These are phyloP conservation scores for Leucosporidium scottii DNA, from an alignment of 768 basidiomycete genomes.

Conservation along the genomic window DNA sequence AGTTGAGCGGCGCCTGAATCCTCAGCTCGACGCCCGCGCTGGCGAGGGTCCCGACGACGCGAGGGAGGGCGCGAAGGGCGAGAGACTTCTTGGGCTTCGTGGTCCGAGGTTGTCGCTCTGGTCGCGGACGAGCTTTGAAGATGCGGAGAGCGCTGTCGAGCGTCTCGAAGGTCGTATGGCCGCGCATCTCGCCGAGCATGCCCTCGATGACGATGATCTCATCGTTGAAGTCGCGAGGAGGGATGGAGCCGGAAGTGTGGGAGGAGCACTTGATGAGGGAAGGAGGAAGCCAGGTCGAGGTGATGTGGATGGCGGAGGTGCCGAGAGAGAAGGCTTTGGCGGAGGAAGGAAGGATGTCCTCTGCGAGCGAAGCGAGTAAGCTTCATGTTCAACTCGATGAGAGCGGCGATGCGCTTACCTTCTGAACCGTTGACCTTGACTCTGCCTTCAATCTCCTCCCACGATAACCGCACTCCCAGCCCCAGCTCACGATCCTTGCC, in stretches of 20 bases:
- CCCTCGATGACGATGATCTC: slow-evolving; percentile 11
- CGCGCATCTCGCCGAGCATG: slow-evolving; percentile 18
- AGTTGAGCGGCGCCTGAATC: neutral
- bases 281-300: slow-evolving; percentile 26
- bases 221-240: slow-evolving; percentile 21
- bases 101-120: neutral
- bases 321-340: slow-evolving; percentile 26
- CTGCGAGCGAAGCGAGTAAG: neutral
- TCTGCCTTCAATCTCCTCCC: slow-evolving; percentile 27
- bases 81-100: too few species aligned
- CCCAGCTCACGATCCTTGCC: slow-evolving; percentile 4
- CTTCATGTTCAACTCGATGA: fast-evolving
- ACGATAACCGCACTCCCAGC: neutral
- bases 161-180: slow-evolving; percentile 21
- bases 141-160: slow-evolving; percentile 25
- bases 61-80: slow-evolving; percentile 15
- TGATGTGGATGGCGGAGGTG: slow-evolving; percentile 11
- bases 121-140: slow-evolving; percentile 14
- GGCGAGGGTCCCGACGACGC: slow-evolving; percentile 4
- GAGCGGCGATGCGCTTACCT: neutral
- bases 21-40: slow-evolving; percentile 18
- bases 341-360: slow-evolving; percentile 8
- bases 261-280: neutral
- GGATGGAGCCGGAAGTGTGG: neutral
- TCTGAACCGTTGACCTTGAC: slow-evolving; percentile 14